phyloP scores from a whole-genome alignment of 805 yeast species.

The Candida cerambycidarum region DNA sequence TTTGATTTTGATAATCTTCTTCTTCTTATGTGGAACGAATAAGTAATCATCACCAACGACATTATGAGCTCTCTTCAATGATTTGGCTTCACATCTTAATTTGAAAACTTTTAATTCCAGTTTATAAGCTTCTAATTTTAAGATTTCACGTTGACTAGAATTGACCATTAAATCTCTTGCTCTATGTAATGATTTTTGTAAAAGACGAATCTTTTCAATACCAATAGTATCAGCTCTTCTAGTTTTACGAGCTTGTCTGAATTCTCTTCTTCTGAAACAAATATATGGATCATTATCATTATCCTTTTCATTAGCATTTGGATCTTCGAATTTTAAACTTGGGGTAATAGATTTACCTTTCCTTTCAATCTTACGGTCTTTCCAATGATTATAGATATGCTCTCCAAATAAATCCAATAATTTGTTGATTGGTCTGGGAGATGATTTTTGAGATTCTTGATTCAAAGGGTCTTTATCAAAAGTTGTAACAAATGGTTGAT shows the following conservation, averaged over 20 bases:
- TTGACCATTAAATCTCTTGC: slow-evolving; percentile 68
- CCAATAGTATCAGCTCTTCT: slow-evolving; percentile 91
- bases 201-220: slow-evolving; percentile 72
- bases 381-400: slow-evolving; percentile 80
- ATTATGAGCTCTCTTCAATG: slow-evolving; percentile 70
- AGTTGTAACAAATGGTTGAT: slow-evolving; percentile 57
- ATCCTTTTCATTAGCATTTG: slow-evolving; percentile 72
- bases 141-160: slow-evolving; percentile 73
- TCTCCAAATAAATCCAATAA: slow-evolving; percentile 63
- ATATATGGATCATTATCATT: slow-evolving; percentile 88
- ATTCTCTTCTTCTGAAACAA: slow-evolving; percentile 93
- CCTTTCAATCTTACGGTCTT: slow-evolving; percentile 63
- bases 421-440: slow-evolving; percentile 43
- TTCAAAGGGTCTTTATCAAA: slow-evolving; percentile 47
- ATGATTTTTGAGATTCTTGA: slow-evolving; percentile 13
- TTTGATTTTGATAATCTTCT: slow-evolving; percentile 40
- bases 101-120: slow-evolving; percentile 69
- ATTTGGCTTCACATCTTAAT: slow-evolving; percentile 68
- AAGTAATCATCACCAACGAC: slow-evolving; percentile 85
- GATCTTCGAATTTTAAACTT: slow-evolving; percentile 77
- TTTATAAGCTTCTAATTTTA: slow-evolving; percentile 59
- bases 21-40: slow-evolving; percentile 73
- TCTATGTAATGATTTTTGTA: slow-evolving; percentile 73
- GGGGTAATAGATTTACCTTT: slow-evolving; percentile 75
- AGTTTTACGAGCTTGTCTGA: slow-evolving; percentile 93